Base-by-base conservation (phyloP, 2,329 filamentous ascomycete species). In the Sporothrix brunneoviolacea region DNA sequence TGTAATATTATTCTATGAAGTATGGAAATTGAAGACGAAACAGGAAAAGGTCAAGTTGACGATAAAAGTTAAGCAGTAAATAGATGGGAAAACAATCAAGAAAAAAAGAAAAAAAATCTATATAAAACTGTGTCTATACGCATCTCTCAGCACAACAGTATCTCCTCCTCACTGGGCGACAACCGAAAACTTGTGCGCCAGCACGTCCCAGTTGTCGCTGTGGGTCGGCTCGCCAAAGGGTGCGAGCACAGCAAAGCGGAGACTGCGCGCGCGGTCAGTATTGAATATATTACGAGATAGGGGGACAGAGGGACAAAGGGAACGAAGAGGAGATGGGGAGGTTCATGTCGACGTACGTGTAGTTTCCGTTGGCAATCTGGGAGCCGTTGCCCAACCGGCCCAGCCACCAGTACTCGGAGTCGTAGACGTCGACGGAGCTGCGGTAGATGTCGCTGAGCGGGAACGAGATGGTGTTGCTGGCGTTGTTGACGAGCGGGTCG, bases 351-450 rank as follows among this genome's bases (percentile, higher is more conserved):
- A 33, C 36, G 3, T 28, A 48, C 45, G 36, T 12, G 62, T 69
- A 53, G 61, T 57, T 36, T 62, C 64, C n/a, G 64, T 65, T 32
- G 63, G 60, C 27, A 64, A 59, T 40, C 57, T 58, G 54, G 64
- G 70, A 32, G 60, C 67, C 55, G 45, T 58, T 57, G 41, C 48
- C 55, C 18, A 58, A 46, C 4, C 51, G 50, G 18, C 56, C 56
- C 2, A 57, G 44, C 55, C 56, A 58, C 55, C 53, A 58, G 21
- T 52, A 35, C 46, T 45, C 24, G 22, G 53, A 51, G 47, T 50
- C 52, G 30, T 55, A 56, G 30, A 50, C 27, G 38, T 55, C 55
- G 28, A 53, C 43, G 12, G 49, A 36, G 27, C 53, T 51, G 49
- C 58, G 59, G 8, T 56, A 50, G n/a, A 55, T 40, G 52, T 56